Evolutionary conservation across 2,329 filamentous ascomycete genomes (phyloP).

Genomic region (Nemania sp.): DNA sequence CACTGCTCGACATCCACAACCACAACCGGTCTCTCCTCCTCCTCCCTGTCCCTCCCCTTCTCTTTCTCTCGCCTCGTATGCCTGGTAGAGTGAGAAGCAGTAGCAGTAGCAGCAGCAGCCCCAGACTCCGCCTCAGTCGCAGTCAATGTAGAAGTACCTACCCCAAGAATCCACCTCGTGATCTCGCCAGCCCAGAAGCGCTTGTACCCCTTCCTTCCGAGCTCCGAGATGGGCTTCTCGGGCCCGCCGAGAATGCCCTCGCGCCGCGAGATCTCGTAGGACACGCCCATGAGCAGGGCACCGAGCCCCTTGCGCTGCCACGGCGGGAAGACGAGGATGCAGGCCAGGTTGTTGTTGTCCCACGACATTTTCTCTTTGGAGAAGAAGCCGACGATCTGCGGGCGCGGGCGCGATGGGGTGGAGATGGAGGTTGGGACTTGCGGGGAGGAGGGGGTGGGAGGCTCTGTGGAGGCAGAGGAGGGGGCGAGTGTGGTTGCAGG

Average conservation of each 20-base stretch:
- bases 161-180: constrained; percentile 72
- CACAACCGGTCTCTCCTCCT: too few relatives aligned
- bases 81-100: constrained; percentile 10
- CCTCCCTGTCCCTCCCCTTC: constrained; percentile 17
- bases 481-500: too few relatives aligned
- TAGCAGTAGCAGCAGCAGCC: constrained; percentile 52
- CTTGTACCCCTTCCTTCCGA: constrained; percentile 84
- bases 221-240: constrained; percentile 90
- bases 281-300: constrained; percentile 88
- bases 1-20: constrained; percentile 77
- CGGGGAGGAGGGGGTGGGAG: not conserved
- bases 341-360: constrained; percentile 98
- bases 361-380: constrained; percentile 99
- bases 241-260: constrained; percentile 90
- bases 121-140: too few relatives aligned
- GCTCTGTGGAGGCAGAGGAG: too few relatives aligned
- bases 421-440: constrained; percentile 6
- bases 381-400: constrained; percentile 91
- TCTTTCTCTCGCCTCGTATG: constrained; percentile 24
- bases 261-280: constrained; percentile 88
- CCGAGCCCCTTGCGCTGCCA: constrained; percentile 94
- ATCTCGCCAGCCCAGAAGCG: constrained; percentile 90
- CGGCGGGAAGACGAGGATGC: constrained; percentile 94
- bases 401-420: constrained; percentile 39
- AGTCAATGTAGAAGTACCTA: too few relatives aligned